Conservation (phyloP, 345 rosid species). For the Camelina hispida region DNA sequence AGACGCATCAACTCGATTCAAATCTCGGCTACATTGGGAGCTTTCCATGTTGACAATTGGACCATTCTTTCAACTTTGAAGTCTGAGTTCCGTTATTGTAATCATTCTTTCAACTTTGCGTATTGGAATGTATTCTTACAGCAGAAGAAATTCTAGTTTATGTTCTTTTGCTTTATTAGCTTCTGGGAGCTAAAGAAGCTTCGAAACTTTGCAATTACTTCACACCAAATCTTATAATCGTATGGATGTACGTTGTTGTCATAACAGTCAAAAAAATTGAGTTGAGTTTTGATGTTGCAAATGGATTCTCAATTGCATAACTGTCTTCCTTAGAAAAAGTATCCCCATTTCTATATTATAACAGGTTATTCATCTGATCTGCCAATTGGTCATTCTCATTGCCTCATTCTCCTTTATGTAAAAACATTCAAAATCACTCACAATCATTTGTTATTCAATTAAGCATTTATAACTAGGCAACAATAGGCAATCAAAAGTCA, state of each 20-base stretch:
- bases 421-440: no score
- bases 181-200: constrained; percentile 34
- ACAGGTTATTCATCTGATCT: background rate
- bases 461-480: no score
- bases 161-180: constrained; percentile 33
- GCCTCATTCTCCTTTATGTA: no score
- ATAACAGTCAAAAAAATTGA: background rate
- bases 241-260: background rate
- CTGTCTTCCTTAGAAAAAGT: background rate
- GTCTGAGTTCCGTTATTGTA: constrained; percentile 40
- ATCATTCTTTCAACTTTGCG: constrained; percentile 45
- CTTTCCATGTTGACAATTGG: constrained; percentile 37
- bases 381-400: background rate
- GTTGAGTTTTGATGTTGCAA: constrained; percentile 18
- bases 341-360: background rate
- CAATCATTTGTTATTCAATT: background rate
- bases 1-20: constrained; percentile 24
- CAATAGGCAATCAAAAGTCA: background rate
- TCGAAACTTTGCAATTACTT: constrained; percentile 25
- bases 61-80: constrained; percentile 41
- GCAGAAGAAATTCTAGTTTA: constrained; percentile 37
- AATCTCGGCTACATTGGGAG: constrained; percentile 31
- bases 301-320: background rate
- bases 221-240: constrained; percentile 5
- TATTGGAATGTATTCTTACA: constrained; percentile 39